Base-by-base conservation (phyloP, 2,329 filamentous ascomycete species). In the Colletotrichum plurivorum region DNA sequence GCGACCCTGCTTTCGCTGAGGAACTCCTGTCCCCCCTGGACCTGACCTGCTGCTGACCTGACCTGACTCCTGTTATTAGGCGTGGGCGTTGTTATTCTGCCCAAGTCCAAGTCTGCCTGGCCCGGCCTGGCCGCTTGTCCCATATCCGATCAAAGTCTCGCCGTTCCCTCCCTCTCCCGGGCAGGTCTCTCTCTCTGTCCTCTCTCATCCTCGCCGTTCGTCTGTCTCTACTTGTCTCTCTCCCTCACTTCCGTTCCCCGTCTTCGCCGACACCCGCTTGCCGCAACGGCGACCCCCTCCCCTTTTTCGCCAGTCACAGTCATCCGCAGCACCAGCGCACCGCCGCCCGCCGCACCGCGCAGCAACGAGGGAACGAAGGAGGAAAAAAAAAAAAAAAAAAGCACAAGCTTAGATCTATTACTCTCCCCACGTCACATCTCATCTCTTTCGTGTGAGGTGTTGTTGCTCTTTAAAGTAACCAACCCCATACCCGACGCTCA, bases 111-210 rank as follows among this genome's bases (percentile, higher is more conserved):
- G 48, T 53, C 57, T 56, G 63, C 39, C 51, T 67, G 57, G 63
- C 64, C 53, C 59, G 64, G 59, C 63, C 67, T 49, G 57, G 63
- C 53, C 63, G 57, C 25, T 22, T 55, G 54, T 67, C 53, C 67
- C 67, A 70, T 62, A 53, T 70, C 57, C 67, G 63, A 67, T 70
- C 57, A 62, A 67, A 67, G 63, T 67, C 63, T 63, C 67, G 62
- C 64, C 49, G 54, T 69, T 67, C 63, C 53, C 65, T 68, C 66
- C 49, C 66, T 69, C 66, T 31, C 52, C 52, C 52, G 63, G 52
- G 52, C 63, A 61, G 52, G 57, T 25, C 63, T 63, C 52, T 56
- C 52, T 56, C 67, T 63, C 63, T 53, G 39, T 67, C 52, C 51
- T 69, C 46, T 56, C 41, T 62, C 67, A 55, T 68, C 39, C 41